Evolutionary conservation across 2,329 filamentous ascomycete genomes (phyloP).

Genomic region (Ambrosiella beaveri): DNA sequence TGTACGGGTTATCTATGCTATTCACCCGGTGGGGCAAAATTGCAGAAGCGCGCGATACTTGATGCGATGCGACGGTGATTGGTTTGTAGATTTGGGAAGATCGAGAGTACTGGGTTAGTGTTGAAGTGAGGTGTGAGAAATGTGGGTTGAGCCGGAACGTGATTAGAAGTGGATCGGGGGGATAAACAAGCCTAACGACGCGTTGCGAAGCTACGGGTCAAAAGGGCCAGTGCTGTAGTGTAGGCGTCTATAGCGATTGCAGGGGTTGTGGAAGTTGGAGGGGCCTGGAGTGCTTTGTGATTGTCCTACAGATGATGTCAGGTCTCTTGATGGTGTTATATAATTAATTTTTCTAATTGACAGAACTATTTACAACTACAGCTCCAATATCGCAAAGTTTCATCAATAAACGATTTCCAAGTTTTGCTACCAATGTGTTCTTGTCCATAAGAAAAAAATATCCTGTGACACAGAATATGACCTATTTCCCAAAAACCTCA

Average conservation of each 20-base stretch:
- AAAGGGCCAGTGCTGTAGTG: not conserved
- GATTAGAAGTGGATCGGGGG: slow-evolving; percentile 2
- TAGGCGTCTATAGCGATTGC: not conserved
- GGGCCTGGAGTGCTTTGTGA: not conserved
- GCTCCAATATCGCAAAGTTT: no score
- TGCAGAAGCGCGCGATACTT: not conserved
- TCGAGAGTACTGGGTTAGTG: slow-evolving; percentile 2
- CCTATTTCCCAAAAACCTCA: no score
- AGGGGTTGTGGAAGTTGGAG: not conserved
- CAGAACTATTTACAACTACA: no score
- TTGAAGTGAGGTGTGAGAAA: slow-evolving; percentile 4
- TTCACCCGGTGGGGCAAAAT: not conserved
- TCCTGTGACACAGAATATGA: no score
- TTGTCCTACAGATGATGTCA: no score
- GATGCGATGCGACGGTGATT: slow-evolving; percentile 3
- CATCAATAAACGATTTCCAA: no score
- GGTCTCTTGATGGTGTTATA: no score
- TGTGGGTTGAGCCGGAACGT: slow-evolving; percentile 2
- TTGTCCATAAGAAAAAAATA: no score
- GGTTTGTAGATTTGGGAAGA: not conserved
- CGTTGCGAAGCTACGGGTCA: not conserved
- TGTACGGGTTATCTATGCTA: not conserved
- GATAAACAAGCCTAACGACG: slow-evolving; percentile 4
- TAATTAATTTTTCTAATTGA: no score
- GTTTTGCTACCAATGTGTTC: no score